phyloP scores from a whole-genome alignment of 495 filamentous ascomycete genomes.

The Corynascus novoguineensis region DNA sequence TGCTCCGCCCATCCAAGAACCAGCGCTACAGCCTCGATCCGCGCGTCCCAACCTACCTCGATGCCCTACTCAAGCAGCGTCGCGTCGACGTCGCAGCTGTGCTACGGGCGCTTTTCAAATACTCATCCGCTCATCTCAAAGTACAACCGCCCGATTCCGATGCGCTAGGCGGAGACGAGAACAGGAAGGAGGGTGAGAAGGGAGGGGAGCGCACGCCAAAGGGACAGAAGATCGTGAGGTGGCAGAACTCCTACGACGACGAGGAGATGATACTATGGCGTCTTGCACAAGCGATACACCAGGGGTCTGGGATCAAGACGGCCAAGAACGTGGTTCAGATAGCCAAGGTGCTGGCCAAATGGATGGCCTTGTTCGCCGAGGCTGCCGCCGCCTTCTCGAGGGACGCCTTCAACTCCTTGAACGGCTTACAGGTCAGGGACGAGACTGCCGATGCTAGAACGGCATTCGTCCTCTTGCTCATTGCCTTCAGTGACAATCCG shows the following conservation, averaged over 20 bases:
- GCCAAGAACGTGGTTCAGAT: conserved; percentile 33
- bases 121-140: conserved; percentile 47
- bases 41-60: conserved; percentile 57
- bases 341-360: conserved; percentile 33
- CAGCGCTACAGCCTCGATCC: conserved; percentile 54
- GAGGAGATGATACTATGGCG: conserved; percentile 52
- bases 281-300: conserved; percentile 41
- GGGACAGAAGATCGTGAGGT: conserved; percentile 30
- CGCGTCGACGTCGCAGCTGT: conserved; percentile 52
- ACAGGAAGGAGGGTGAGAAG: conserved; percentile 15
- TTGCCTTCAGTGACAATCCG: conserved; percentile 47
- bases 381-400: conserved; percentile 37
- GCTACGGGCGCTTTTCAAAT: conserved; percentile 53
- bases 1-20: conserved; percentile 48
- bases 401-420: conserved; percentile 36
- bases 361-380: conserved; percentile 43
- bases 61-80: conserved; percentile 51
- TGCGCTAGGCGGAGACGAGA: conserved; percentile 19
- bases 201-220: conserved; percentile 16
- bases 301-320: conserved; percentile 34
- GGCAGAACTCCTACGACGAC: conserved; percentile 42
- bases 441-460: conserved; percentile 48
- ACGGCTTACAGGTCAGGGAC: conserved; percentile 35
- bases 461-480: conserved; percentile 49
- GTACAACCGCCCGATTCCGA: conserved; percentile 15